Evolutionary conservation across 2,329 filamentous ascomycete genomes (phyloP).

Genomic region (Metarhizium humberi): DNA sequence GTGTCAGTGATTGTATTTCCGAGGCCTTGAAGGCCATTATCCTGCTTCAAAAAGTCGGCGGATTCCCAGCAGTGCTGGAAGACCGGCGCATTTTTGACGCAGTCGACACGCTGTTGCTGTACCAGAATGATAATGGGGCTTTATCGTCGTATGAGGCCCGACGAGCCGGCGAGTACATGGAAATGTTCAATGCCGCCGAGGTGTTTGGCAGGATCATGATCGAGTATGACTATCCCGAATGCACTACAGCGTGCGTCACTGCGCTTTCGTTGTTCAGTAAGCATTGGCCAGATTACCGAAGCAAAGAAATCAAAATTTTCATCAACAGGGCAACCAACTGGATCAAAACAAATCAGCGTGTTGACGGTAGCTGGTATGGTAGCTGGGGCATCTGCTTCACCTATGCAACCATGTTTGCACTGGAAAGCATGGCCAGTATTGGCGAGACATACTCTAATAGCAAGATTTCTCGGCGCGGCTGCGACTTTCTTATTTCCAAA

Average conservation of each 20-base stretch:
- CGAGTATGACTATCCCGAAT: constrained; percentile 96
- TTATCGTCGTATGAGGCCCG: constrained; percentile 85
- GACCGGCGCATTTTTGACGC: constrained; percentile 76
- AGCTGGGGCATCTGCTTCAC: constrained; percentile 98
- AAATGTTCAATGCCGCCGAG: constrained; percentile 88
- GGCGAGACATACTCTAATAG: constrained; percentile 77
- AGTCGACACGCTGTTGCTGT: constrained; percentile 81
- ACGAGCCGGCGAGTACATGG: constrained; percentile 67
- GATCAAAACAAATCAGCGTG: constrained; percentile 69
- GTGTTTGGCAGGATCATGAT: constrained; percentile 98
- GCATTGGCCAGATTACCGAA: constrained; percentile 72
- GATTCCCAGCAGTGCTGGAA: constrained; percentile 65
- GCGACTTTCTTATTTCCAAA: constrained; percentile 75
- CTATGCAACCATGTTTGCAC: constrained; percentile 91
- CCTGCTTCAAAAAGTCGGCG: constrained; percentile 68
- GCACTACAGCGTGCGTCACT: constrained; percentile 89
- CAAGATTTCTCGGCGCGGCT: constrained; percentile 60
- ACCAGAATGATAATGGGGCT: constrained; percentile 80
- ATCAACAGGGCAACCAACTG: constrained; percentile 67
- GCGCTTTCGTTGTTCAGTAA: constrained; percentile 74
- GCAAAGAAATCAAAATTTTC: constrained; percentile 63
- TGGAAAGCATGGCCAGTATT: constrained; percentile 73
- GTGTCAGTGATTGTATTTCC: constrained; percentile 87
- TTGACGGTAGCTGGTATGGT: constrained; percentile 94
- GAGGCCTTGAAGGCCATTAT: constrained; percentile 85